Evolutionary conservation across 306 rosid species (phyloP).

Genomic region (Fragaria iinumae): DNA sequence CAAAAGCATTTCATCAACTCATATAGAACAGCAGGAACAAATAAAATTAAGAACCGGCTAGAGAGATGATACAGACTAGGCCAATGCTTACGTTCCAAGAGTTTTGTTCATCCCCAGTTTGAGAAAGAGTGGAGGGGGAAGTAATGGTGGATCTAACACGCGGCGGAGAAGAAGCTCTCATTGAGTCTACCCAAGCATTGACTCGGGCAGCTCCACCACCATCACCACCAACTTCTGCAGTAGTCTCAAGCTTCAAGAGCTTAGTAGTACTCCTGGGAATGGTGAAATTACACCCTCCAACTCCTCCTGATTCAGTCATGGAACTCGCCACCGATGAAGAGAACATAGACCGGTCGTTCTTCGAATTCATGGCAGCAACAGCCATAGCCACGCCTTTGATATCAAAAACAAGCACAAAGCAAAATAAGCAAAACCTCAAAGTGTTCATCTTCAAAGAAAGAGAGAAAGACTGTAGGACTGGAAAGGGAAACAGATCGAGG

Average conservation of each 20-base stretch:
- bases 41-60: neutral
- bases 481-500: constrained; percentile 3
- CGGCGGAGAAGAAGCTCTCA: constrained; percentile 91
- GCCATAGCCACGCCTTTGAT: constrained; percentile 39
- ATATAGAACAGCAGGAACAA: too few relatives aligned
- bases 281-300: constrained; percentile 34
- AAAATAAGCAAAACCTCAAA: constrained; percentile 1
- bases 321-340: constrained; percentile 36
- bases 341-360: constrained; percentile 27
- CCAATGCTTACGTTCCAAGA: constrained; percentile 59
- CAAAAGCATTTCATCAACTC: neutral
- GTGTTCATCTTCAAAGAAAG: neutral
- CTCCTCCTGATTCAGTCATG: constrained; percentile 35
- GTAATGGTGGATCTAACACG: constrained; percentile 34
- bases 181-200: constrained; percentile 67
- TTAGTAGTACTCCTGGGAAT: constrained; percentile 34
- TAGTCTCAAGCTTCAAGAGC: constrained; percentile 44
- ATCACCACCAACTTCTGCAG: constrained; percentile 17
- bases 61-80: neutral
- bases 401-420: constrained; percentile 42
- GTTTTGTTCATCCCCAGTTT: constrained; percentile 35
- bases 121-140: constrained; percentile 24
- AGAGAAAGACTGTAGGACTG: neutral
- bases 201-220: constrained; percentile 37
- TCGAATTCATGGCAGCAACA: constrained; percentile 22